A percentile compares a stretch with the other conserved stretches of the same genome.
phyloP scores from a whole-genome alignment of 73 alveolate species.

The Stentor roeselii region DNA sequence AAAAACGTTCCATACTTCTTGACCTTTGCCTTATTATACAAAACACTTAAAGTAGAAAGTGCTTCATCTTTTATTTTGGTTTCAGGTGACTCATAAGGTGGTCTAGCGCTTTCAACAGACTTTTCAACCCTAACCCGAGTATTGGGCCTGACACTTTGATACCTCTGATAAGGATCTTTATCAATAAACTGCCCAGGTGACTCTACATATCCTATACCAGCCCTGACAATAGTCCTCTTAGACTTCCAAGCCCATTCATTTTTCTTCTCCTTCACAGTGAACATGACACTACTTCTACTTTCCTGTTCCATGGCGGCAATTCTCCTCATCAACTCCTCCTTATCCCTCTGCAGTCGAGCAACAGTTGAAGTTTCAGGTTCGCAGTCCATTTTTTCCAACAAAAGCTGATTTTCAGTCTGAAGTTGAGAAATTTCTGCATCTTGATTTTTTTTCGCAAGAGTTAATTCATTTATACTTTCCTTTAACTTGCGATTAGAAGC shows the following conservation, averaged over 20 bases:
- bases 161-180: not conserved
- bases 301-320: not conserved
- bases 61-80: conserved; percentile 19
- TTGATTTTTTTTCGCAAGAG: not conserved
- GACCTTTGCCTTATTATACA: not conserved
- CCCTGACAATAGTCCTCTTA: conserved; percentile 21
- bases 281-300: not conserved
- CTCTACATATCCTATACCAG: not conserved
- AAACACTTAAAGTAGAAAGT: not conserved
- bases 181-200: not conserved
- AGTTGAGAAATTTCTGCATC: not conserved
- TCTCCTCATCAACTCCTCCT: not conserved
- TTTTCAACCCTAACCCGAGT: not conserved
- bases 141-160: conserved; percentile 10
- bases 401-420: too few species aligned
- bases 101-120: conserved; percentile 14
- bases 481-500: not conserved
- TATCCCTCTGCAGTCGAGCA: not conserved
- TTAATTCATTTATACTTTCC: not conserved
- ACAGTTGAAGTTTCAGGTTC: not conserved
- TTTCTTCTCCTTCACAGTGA: not conserved
- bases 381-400: too few species aligned
- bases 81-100: not conserved
- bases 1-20: not conserved
- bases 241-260: conserved; percentile 7